phyloP scores from a whole-genome alignment of 805 yeast species.

The Metschnikowia drakensbergensis region DNA sequence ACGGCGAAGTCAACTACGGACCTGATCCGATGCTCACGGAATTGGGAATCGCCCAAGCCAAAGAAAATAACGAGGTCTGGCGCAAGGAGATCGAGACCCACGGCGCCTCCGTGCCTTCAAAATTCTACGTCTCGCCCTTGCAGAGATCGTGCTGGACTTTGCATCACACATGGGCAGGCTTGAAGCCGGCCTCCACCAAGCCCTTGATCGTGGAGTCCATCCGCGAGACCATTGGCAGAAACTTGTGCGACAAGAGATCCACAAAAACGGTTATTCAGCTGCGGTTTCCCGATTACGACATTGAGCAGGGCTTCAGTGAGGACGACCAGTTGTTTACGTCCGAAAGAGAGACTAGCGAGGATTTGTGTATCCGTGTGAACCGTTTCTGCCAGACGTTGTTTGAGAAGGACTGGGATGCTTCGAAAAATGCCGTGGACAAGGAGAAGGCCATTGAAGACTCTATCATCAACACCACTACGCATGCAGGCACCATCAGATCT shows the following conservation, averaged over 20 bases:
- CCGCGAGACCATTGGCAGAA: slow-evolving; percentile 59
- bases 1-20: slow-evolving; percentile 53
- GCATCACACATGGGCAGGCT: slow-evolving; percentile 47
- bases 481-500: slow-evolving; percentile 57
- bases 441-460: slow-evolving; percentile 21
- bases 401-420: slow-evolving; percentile 21
- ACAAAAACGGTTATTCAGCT: slow-evolving; percentile 33
- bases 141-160: slow-evolving; percentile 60
- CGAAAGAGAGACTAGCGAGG: slow-evolving; percentile 46
- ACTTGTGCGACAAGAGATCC: slow-evolving; percentile 58
- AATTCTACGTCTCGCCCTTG: slow-evolving; percentile 59
- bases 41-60: slow-evolving; percentile 54
- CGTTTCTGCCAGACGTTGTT: slow-evolving; percentile 38
- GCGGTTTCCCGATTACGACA: slow-evolving; percentile 39
- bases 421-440: slow-evolving; percentile 17
- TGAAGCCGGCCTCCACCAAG: slow-evolving; percentile 17
- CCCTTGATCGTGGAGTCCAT: slow-evolving; percentile 42
- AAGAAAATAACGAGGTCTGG: slow-evolving; percentile 44
- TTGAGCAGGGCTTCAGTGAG: slow-evolving; percentile 45
- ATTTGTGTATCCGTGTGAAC: slow-evolving; percentile 49
- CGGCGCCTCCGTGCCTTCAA: slow-evolving; percentile 56
- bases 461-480: slow-evolving; percentile 50
- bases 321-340: slow-evolving; percentile 46
- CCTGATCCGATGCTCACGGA: slow-evolving; percentile 61
- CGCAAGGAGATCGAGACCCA: slow-evolving; percentile 32